Base-by-base conservation (phyloP, 1,284 basidiomycete species). In the Inonotus hispidus region DNA sequence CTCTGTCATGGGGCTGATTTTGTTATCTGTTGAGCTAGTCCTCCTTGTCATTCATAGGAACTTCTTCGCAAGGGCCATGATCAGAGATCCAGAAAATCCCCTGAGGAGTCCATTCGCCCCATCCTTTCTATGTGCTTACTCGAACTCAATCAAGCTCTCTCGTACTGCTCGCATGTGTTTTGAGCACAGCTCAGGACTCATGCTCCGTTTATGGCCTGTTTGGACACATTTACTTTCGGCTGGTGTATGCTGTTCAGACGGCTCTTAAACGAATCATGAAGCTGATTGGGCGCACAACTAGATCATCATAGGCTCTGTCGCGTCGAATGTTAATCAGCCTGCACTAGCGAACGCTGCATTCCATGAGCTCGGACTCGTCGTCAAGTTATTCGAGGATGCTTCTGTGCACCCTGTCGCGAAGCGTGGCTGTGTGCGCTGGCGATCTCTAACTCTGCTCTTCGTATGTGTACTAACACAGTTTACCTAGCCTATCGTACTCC, bases 171-270 rank as follows among this genome's bases (percentile, higher is more conserved):
- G 53, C n/a, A 19, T 27, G 11, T 21, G 7, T 2, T 53, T 53
- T 21, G 41, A 46, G 5, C 25, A 57, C 10, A 19, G 16, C 32
- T 25, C 49, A 13, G 23, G 45, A 2, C 3, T 63, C 4, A 8
- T 63, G 8, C 32, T 60, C 37, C 71, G 75, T 11, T 73, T 72
- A 66, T 76, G 75, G 74, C 68, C 68, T 29, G 69, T 73, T 63
- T 76, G 74, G 74, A 73, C 72, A 5, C 74, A 74, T 59, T 71
- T 71, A 1, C 75, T 77, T 62, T 73, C 75, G 21, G 71, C 75
- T 32, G 71, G 73, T 16, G 76, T 77, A 64, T 8, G 32, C 32
- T 32, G 8, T 4, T 32, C 4, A 32, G 8, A 8, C 8, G n/a
- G 3, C 32, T 8, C 32, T 4, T 8, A 32, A 32, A 8, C 32